Base-by-base conservation (phyloP, 345 rosid genomes). In the Arabis hirsuta region DNA sequence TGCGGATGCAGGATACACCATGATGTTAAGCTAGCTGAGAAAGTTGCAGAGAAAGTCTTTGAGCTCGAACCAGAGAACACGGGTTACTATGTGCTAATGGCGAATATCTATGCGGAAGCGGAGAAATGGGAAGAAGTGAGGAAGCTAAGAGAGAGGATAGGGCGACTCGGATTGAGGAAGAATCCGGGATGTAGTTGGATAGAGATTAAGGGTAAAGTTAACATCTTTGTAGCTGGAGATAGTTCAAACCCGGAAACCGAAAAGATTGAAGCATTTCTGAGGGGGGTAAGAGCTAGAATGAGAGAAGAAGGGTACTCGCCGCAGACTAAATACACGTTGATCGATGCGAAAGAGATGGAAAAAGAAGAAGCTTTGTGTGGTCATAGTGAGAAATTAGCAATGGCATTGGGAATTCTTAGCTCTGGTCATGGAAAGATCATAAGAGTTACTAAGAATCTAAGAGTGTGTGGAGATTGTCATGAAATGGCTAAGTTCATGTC, bases 111-210 rank as follows among this genome's bases (percentile, higher is more conserved):
- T 59, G 87, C 91, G 4, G 91, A 89, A 58, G 87, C 90, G 44
- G 84, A 82, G 61, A 88, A 86, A 78, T 84, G 96, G 96, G 86
- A 65, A 81, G 81, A 86, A 76, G 90, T 85, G 71, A 81, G 84
- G 42, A 71, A 46, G 67, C 43, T 84, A 65, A 82, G 88, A 76
- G 81, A 76, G 78, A 80, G 70, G 77, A 84, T 90, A 72, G 78
- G 84, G 2, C 71, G 29, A 31, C 71, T 72, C 6, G 84, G 93
- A 22, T 50, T 88, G 76, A 80, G 58, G 55, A 90, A 86, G 80
- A 84, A 83, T 72, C 96, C 87, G 1, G 93, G 93, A 31, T 88
- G 88, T 68, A 90, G 96, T 60, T 90, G 93, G 96, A 90, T 88
- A 64, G 96, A 86, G 73, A 55, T 81, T 24, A 90, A 82, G 55